These are phyloP conservation scores for Styphnolobium japonicum DNA, from an alignment of 306 rosid species.

Conservation along the genomic window DNA sequence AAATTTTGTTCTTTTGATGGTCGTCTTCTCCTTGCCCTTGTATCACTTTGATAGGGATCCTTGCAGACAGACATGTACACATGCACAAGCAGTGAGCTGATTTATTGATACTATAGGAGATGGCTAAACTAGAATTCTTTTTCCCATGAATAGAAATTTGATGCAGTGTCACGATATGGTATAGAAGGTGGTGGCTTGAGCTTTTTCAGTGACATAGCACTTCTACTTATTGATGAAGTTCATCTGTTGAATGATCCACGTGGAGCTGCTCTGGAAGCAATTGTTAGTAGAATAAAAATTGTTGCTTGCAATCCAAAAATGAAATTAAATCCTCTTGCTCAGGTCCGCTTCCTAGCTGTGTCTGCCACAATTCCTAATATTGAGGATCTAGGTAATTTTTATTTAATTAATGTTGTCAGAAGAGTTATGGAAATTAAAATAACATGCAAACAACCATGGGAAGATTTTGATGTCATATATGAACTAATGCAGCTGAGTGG, in stretches of 20 bases:
- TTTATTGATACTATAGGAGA: conserved; percentile 23
- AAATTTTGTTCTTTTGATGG: not conserved
- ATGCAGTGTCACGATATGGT: conserved; percentile 88
- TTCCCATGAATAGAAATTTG: conserved; percentile 69
- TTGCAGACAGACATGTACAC: not conserved
- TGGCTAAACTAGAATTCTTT: conserved; percentile 28
- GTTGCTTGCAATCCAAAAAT: conserved; percentile 71
- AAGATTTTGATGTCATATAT: conserved; percentile 19
- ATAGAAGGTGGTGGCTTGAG: conserved; percentile 81
- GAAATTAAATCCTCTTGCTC: conserved; percentile 69
- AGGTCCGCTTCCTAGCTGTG: conserved; percentile 78
- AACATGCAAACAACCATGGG: conserved; percentile 22
- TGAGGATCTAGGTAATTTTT: conserved; percentile 85
- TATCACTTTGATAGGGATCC: not conserved
- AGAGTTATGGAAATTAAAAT: conserved; percentile 15
- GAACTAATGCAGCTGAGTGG: conserved; percentile 82
- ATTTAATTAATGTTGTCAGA: conserved; percentile 6
- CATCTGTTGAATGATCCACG: conserved; percentile 97
- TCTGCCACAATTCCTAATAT: conserved; percentile 97
- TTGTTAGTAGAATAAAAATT: conserved; percentile 91
- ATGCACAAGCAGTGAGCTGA: conserved; percentile 21
- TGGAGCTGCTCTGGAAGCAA: conserved; percentile 94
- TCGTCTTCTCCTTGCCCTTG: not conserved
- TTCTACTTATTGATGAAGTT: conserved; percentile 92
- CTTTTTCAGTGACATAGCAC: conserved; percentile 89